A percentile compares a stretch with the other conserved stretches of the same genome.
These are phyloP conservation scores for Ustilago crameri DNA, from an alignment of 1,284 basidiomycete genomes.

Conservation along the genomic window DNA sequence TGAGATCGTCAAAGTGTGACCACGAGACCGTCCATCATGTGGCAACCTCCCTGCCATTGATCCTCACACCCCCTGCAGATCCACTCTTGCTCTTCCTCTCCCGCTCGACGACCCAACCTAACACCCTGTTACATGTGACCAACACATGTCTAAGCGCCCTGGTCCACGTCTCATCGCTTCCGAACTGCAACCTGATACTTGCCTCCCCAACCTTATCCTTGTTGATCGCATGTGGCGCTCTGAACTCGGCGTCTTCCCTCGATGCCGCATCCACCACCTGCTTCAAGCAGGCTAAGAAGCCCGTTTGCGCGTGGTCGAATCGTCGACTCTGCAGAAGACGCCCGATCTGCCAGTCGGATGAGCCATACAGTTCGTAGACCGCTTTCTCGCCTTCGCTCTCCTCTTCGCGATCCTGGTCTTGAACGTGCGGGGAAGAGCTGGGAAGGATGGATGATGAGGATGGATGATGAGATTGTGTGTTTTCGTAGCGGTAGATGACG, in stretches of 20 bases:
- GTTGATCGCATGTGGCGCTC: constrained; percentile 87
- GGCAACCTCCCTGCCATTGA: constrained; percentile 17
- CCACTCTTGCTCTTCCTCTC: constrained; percentile 8
- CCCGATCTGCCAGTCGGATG: constrained; percentile 78
- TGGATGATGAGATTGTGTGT: constrained; percentile 12
- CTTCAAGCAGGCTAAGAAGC: constrained; percentile 91
- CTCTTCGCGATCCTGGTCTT: not conserved
- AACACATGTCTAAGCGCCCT: constrained; percentile 89
- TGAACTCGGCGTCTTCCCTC: constrained; percentile 76
- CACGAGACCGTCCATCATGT: not conserved
- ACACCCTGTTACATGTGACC: constrained; percentile 72
- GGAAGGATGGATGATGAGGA: constrained; percentile 11
- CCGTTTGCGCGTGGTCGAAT: constrained; percentile 95
- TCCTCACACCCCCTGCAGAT: constrained; percentile 6
- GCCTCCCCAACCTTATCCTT: constrained; percentile 96
- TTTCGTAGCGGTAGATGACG: constrained; percentile 41
- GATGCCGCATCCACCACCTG: constrained; percentile 86
- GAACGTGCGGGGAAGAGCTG: not conserved
- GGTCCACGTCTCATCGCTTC: constrained; percentile 91
- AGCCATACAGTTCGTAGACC: constrained; percentile 58
- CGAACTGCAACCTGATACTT: constrained; percentile 91
- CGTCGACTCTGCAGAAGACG: constrained; percentile 90
- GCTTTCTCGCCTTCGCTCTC: constrained; percentile 29
- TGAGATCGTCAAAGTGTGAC: no score
- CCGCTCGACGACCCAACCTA: constrained; percentile 42